Evolutionary conservation across 495 filamentous ascomycete genomes (phyloP), one percentile per base, ranked within the genome.

Genomic region (Penicillium paradoxum): DNA sequence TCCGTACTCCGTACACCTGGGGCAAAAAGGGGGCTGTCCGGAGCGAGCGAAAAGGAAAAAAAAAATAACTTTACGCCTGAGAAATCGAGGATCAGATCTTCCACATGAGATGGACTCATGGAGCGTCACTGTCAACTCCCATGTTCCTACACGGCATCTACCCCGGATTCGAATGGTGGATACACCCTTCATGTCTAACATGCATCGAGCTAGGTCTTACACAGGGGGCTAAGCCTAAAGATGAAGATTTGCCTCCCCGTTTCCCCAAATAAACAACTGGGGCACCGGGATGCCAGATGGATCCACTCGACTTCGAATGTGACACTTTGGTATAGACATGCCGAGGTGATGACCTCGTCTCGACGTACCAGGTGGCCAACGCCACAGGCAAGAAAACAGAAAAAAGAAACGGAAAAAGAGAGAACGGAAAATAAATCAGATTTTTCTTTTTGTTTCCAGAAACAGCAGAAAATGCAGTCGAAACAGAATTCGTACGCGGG

Each of bases 201-300:
- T 22, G 19, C 45, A 24, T 17, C 6, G 32, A 25, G 19, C 45
- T 37, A 49, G 19, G 10, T 45, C 17, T 11, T 34, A 1, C 22
- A 4, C 37, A 51, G 21, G 25, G 17, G 27, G 15, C 24, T 24
- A 37, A 48, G 33, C 38, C 37, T 25, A 33, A 29, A 21, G 15
- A 41, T 27, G 34, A 27, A 25, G 18, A 54, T 51, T 56, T 34
- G 57, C 47, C 42, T 41, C 29, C 29, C 37, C 49, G 30, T 19
- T 46, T 54, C 55, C 58, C 58, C 22, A 52, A 61, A 58, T 43
- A 60, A 34, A 51, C 56, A 33, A 52, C 47, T 58, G 58, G 58
- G 54, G 53, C 53, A 32, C n/a, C n/a, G 29, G 34, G 19, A 39
- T 51, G 53, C 49, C 47, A 11, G 25, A 27, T 27, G n/a, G n/a